Percentiles rank a stretch among this genome's conserved stretches.
Conservation (phyloP, 768 basidiomycete species). For the Trichaptum fuscoviolaceum region DNA sequence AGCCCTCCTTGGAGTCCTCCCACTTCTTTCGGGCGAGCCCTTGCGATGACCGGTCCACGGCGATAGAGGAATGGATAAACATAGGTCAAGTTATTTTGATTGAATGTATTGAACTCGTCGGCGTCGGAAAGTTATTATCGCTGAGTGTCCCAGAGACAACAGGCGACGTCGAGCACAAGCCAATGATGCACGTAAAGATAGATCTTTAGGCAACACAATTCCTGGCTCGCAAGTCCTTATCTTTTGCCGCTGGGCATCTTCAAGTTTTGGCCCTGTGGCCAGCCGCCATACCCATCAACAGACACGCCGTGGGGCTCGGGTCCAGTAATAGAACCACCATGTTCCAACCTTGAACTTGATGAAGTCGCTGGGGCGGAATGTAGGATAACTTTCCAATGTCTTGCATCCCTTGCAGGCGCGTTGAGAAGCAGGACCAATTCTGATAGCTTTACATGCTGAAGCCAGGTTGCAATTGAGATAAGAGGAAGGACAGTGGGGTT, state of each 20-base stretch:
- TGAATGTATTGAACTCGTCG: background rate
- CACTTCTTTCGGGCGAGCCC: background rate
- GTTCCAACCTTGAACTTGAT: background rate
- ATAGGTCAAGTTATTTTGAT: background rate
- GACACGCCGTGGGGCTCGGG: background rate
- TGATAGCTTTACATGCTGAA: background rate
- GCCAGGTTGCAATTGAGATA: background rate
- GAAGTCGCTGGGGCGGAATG: background rate
- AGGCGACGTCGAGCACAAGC: background rate
- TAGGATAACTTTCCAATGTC: background rate
- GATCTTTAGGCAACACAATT: background rate
- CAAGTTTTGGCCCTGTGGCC: background rate
- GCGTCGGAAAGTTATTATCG: background rate
- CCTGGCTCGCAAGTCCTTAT: background rate
- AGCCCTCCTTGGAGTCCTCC: background rate
- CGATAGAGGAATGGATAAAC: background rate
- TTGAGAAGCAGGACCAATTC: background rate
- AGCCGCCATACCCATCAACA: background rate
- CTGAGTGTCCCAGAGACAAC: background rate
- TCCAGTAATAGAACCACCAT: background rate
- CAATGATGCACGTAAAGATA: background rate
- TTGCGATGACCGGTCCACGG: background rate
- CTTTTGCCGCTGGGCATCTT: background rate
- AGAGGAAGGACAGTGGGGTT: too few relatives aligned
- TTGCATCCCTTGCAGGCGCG: background rate